Base-by-base conservation (phyloP, 257 asterid genomes). In the Oldenlandia corymbosa region DNA sequence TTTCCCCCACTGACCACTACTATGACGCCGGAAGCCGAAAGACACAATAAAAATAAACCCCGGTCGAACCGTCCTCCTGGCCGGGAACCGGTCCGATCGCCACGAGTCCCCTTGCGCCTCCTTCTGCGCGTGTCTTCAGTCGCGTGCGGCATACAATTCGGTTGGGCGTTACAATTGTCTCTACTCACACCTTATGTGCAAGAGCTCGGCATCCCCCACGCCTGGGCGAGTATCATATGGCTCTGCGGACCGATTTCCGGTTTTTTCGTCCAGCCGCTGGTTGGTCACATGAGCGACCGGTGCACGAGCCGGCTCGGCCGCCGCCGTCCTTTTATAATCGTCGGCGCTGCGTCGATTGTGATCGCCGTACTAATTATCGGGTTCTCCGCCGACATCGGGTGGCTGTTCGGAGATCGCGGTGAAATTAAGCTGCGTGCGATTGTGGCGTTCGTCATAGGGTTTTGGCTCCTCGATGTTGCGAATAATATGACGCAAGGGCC, bases 61-160 rank as follows among this genome's bases (percentile, higher is more conserved):
- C 51, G 41, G 24, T 2, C 34, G 10, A 46, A 47, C 60, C 69
- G 74, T 7, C 64, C 51, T 57, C 17, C 77, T 45, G 57, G n/a
- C 26, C 55, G 73, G 1, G 75, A 77, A 34, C 71, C 79, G 65
- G 71, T 41, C 34, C 69, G 65, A 47, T 39, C 65, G 0, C 36
- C 43, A 3, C 67, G 82, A 30, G 88, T 81, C 45, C 76, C 72
- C 37, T 68, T 91, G 23, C 74, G 88, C 1, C 73, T 81, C 0
- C 86, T 91, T 3, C 71, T 91, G 37, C 91, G 96, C 49, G 84
- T 86, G 2, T 81, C 98, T 0, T 86, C 98, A 4, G 88, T 91
- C 10, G 95, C 96, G 1, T 74, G 94, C 65, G 98, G 98, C 36
- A 88, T 91, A n/a, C 98, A 91, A 74, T 91, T 88, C 73, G 98